Conservation (phyloP, 2,329 filamentous ascomycete genomes). For the Volutella citrinella region DNA sequence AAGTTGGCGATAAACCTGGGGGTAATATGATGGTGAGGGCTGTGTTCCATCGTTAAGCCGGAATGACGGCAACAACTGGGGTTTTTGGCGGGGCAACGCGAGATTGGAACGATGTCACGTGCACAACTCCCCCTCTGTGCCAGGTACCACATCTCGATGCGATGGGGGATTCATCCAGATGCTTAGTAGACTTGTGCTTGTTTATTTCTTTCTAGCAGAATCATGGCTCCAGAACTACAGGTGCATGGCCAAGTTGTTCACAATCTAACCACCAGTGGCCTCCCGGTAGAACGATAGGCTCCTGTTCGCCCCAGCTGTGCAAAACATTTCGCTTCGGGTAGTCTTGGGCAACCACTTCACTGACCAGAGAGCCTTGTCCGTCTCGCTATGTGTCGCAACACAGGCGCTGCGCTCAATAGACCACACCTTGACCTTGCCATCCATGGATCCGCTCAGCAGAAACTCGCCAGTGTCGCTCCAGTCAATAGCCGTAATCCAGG, state of each 20-base stretch:
- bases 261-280: conserved; percentile 48
- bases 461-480: conserved; percentile 95
- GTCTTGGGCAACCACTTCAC: conserved; percentile 81
- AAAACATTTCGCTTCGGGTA: conserved; percentile 68
- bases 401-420: conserved; percentile 79
- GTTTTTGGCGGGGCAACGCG: conserved; percentile 57
- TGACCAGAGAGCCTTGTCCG: conserved; percentile 79
- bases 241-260: no score
- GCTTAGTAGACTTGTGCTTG: no score
- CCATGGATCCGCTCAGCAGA: conserved; percentile 80
- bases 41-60: conserved; percentile 11
- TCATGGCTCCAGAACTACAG: no score
- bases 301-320: conserved; percentile 71
- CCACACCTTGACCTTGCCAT: conserved; percentile 96
- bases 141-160: no score
- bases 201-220: no score
- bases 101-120: conserved; percentile 48
- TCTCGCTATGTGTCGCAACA: conserved; percentile 91
- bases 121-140: no score
- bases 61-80: no score
- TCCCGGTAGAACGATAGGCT: conserved; percentile 82
- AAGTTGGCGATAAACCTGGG: conserved; percentile 9
- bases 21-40: conserved; percentile 9
- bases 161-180: no score
- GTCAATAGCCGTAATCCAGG: conserved; percentile 88